A percentile compares a stretch with the other conserved stretches of the same genome.
Conservation (phyloP, 306 rosid genomes). For the Trifolium dubium region DNA sequence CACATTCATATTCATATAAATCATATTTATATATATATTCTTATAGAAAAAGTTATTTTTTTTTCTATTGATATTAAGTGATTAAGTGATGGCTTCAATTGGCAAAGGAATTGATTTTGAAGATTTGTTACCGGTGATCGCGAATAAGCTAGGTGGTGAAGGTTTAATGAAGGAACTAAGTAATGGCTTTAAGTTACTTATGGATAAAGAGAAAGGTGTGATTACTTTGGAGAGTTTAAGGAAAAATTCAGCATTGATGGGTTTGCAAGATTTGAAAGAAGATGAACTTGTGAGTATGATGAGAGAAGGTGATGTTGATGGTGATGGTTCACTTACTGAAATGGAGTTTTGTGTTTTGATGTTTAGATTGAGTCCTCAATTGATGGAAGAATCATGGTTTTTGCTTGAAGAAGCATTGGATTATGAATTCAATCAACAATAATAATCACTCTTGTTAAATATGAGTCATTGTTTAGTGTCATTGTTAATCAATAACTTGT, state of each 20-base stretch:
- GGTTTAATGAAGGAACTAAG: conserved; percentile 33
- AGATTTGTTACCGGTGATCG: conserved; percentile 37
- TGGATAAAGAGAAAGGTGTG: conserved; percentile 41
- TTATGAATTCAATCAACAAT: conserved; percentile 32
- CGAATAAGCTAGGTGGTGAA: conserved; percentile 36
- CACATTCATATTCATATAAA: neutral
- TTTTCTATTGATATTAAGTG: neutral
- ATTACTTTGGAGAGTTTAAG: conserved; percentile 41
- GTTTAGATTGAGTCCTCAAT: conserved; percentile 77
- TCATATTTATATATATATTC: neutral
- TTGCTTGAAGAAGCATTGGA: conserved; percentile 62
- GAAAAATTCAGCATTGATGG: conserved; percentile 53
- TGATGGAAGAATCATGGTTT: conserved; percentile 67
- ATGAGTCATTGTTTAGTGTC: neutral
- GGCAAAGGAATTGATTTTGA: conserved; percentile 29
- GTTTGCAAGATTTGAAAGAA: conserved; percentile 65
- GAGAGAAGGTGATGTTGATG: conserved; percentile 70
- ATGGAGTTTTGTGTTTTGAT: conserved; percentile 90
- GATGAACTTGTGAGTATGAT: conserved; percentile 75
- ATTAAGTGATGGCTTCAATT: conserved; percentile 21
- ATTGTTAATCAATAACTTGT: neutral
- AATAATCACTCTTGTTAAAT: neutral
- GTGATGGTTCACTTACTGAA: conserved; percentile 70
- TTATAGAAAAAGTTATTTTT: neutral
- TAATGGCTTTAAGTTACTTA: conserved; percentile 33